Base-by-base conservation (phyloP, 202 grass and related monocot genomes). In the Schoenoplectus triqueter region DNA sequence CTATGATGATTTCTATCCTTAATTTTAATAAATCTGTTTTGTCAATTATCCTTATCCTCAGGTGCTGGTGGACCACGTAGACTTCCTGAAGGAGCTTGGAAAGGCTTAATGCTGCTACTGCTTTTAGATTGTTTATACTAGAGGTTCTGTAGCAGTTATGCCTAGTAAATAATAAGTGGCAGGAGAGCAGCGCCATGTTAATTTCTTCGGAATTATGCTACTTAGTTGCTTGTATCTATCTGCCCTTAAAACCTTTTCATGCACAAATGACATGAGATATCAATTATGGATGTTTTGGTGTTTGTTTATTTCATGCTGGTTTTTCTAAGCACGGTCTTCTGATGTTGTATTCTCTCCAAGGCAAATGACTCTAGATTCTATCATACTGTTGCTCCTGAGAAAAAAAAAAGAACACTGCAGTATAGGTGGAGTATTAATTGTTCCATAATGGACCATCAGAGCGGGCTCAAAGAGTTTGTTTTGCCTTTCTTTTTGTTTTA, bases 21-120 rank as follows among this genome's bases (percentile, higher is more conserved):
- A 22, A n/a, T 83, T 39, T 78, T 19, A 20, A 52, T 80, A n/a
- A 47, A 71, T 4, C 5, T 61, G 2, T 81, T 2, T 54, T 6
- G 66, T 48, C 6, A 41, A 6, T 80, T 86, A 6, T 45, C 50
- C 18, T 73, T 62, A 19, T 47, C 64, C 63, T 10, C 85, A 98
- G 95, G 92, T 98, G 89, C 46, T 98, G 67, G 95, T 98, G 31
- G 91, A 98, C 64, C 68, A 93, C 1, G 4, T 82, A 0, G 95
- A 98, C 89, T 95, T 93, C 84, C 92, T 95, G 62, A 93, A 92
- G 82, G 95, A 98, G 79, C 88, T 95, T 9, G 77, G 85, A 65
- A 90, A 90, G 85, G 85, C 76, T 50, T 61, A 51, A 45, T 88
- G 31, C 4, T 10, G 72, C 71, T 46, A 14, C 51, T 60, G 69